Conservation (phyloP, 306 rosid species). For the Sesbania bispinosa region DNA sequence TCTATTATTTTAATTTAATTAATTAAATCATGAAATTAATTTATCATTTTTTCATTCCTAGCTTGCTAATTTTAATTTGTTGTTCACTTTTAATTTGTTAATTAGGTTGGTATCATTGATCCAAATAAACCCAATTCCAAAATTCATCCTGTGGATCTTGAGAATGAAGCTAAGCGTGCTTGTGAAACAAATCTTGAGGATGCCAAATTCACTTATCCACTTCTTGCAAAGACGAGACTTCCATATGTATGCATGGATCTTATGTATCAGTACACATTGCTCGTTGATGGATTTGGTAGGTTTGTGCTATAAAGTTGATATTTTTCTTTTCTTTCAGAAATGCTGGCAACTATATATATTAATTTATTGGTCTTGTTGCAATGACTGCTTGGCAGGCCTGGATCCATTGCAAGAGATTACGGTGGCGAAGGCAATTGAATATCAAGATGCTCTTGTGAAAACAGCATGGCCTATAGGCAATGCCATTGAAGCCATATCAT, state of each 20-base stretch:
- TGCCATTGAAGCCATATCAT: conserved; percentile 74
- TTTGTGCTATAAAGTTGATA: no score
- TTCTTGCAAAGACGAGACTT: conserved; percentile 4
- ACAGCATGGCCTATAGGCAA: conserved; percentile 79
- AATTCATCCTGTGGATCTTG: conserved; percentile 39
- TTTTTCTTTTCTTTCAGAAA: no score
- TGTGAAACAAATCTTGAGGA: conserved; percentile 46
- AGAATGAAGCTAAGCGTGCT: conserved; percentile 54
- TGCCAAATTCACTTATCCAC: conserved; percentile 40
- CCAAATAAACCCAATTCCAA: conserved; percentile 30
- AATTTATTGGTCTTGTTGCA: no score
- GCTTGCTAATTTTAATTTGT: background rate
- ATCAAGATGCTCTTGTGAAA: conserved; percentile 49
- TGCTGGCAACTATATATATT: no score
- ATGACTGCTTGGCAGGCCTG: conserved; percentile 52
- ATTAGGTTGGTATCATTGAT: conserved; percentile 60
- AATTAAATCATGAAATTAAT: background rate
- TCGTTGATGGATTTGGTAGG: conserved; percentile 75
- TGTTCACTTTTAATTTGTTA: background rate
- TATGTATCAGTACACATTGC: conserved; percentile 49
- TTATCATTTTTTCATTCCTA: background rate
- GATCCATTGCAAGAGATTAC: conserved; percentile 65
- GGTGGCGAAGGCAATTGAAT: conserved; percentile 49
- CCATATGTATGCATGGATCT: conserved; percentile 74
- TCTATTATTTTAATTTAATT: background rate